Percentiles rank a stretch among this genome's conserved stretches.
Evolutionary conservation across 768 basidiomycete species (phyloP).

Genomic region (Auricularia sp.): DNA sequence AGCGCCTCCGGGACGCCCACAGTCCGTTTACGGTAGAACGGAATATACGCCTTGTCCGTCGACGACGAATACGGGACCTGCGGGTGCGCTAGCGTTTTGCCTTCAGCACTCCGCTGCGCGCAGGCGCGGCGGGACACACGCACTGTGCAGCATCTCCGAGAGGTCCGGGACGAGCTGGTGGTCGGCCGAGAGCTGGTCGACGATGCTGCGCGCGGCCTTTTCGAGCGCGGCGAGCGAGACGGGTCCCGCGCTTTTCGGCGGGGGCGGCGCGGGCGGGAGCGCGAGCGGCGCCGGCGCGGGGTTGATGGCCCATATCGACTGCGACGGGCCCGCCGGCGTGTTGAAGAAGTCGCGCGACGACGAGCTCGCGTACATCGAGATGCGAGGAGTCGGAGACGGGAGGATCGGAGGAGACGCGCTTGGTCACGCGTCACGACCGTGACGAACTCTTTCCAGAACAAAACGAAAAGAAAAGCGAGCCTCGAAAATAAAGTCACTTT

Average conservation of each 20-base stretch:
- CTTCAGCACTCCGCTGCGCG: too few species aligned
- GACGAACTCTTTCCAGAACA: background rate
- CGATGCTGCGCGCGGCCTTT: constrained; percentile 55
- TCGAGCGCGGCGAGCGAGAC: constrained; percentile 41
- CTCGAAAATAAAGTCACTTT: too few species aligned
- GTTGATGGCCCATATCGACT: constrained; percentile 1
- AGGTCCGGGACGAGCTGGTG: constrained; percentile 65
- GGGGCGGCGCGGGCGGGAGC: background rate
- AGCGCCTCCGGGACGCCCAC: constrained; percentile 69
- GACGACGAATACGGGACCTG: constrained; percentile 51
- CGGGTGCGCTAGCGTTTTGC: constrained; percentile 30
- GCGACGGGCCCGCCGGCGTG: background rate
- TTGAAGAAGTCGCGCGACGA: background rate
- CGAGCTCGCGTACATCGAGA: background rate
- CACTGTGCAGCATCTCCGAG: constrained; percentile 45
- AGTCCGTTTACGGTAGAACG: constrained; percentile 69
- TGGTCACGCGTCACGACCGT: background rate
- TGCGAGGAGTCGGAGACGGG: background rate
- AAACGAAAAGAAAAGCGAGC: background rate
- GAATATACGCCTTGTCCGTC: constrained; percentile 70
- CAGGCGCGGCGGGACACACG: background rate
- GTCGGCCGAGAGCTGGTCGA: constrained; percentile 65
- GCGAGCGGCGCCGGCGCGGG: background rate
- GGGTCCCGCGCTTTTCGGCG: background rate
- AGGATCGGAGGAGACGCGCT: background rate